phyloP scores from a whole-genome alignment of 345 rosid genomes.

The Noccaea caerulescens region DNA sequence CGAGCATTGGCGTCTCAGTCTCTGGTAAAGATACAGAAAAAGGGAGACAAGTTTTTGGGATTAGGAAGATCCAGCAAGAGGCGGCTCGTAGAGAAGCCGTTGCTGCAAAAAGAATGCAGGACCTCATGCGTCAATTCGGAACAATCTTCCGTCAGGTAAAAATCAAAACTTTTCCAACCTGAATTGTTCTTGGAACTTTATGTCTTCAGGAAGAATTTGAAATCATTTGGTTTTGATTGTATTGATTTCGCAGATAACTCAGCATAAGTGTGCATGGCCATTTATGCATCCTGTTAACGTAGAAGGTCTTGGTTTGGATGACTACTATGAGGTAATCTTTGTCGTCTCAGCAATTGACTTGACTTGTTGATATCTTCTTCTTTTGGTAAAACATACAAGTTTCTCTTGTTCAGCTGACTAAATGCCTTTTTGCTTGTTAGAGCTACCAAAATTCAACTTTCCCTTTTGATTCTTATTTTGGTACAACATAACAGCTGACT shows the following conservation, averaged over 20 bases:
- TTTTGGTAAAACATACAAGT: neutral
- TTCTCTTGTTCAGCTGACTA: neutral
- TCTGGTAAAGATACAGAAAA: constrained; percentile 63
- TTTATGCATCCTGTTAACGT: constrained; percentile 94
- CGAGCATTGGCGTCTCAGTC: constrained; percentile 48
- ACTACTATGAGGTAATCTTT: constrained; percentile 71
- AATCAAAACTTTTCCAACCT: neutral
- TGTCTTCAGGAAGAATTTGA: neutral
- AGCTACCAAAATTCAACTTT: neutral
- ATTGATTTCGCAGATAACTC: constrained; percentile 61
- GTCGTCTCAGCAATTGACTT: constrained; percentile 2
- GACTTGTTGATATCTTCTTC: constrained; percentile 1
- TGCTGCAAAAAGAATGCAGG: constrained; percentile 91
- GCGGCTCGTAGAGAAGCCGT: constrained; percentile 73
- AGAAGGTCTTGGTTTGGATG: constrained; percentile 80
- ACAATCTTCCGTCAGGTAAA: constrained; percentile 65
- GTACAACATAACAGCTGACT: neutral
- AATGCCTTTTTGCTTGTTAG: neutral
- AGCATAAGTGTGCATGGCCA: constrained; percentile 89
- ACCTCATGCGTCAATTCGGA: constrained; percentile 84
- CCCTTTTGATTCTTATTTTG: neutral
- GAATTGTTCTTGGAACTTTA: neutral
- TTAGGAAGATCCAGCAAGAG: constrained; percentile 74
- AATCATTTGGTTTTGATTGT: neutral
- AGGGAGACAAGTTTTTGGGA: constrained; percentile 58